Conservation (phyloP, 495 filamentous ascomycete genomes). For the Podospora pseudoanserina region DNA sequence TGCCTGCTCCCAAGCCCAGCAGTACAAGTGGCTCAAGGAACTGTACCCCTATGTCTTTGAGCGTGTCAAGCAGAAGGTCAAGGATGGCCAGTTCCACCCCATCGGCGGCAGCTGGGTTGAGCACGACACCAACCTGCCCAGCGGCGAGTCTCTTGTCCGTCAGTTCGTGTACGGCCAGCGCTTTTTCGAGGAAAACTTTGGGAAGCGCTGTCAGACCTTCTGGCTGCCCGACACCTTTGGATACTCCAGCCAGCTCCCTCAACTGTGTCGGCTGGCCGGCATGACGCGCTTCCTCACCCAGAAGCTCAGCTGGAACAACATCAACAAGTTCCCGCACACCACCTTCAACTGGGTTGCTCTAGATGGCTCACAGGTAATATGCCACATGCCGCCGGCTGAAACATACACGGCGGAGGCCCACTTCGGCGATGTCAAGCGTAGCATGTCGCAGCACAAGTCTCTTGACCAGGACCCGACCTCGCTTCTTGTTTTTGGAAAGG, state of each 20-base stretch:
- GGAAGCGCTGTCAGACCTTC: slow-evolving; percentile 82
- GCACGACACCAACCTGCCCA: slow-evolving; percentile 95
- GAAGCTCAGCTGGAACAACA: slow-evolving; percentile 91
- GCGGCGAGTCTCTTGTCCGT: slow-evolving; percentile 89
- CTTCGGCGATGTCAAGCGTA: slow-evolving; percentile 92
- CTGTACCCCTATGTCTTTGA: slow-evolving; percentile 85
- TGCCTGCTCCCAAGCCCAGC: slow-evolving; percentile 86
- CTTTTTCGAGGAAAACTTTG: slow-evolving; percentile 91
- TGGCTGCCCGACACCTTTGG: slow-evolving; percentile 98
- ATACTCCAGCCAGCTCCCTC: slow-evolving; percentile 90
- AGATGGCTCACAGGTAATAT: slow-evolving; percentile 92
- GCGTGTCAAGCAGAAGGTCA: slow-evolving; percentile 84
- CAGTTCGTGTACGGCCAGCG: slow-evolving; percentile 94
- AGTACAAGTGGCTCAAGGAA: slow-evolving; percentile 94
- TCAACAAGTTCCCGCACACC: slow-evolving; percentile 97
- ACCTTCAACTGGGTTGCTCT: slow-evolving; percentile 97
- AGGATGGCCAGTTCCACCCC: slow-evolving; percentile 85
- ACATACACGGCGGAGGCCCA: slow-evolving; percentile 94
- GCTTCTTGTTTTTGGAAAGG: slow-evolving; percentile 89
- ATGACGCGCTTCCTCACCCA: slow-evolving; percentile 97
- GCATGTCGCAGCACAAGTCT: slow-evolving; percentile 89
- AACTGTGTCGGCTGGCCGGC: slow-evolving; percentile 83
- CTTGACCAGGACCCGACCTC: slow-evolving; percentile 86
- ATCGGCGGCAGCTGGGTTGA: slow-evolving; percentile 99
- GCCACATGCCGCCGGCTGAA: slow-evolving; percentile 92